These are phyloP conservation scores for Ogataea ramenticola DNA, from an alignment of 805 yeast genomes.

Conservation along the genomic window DNA sequence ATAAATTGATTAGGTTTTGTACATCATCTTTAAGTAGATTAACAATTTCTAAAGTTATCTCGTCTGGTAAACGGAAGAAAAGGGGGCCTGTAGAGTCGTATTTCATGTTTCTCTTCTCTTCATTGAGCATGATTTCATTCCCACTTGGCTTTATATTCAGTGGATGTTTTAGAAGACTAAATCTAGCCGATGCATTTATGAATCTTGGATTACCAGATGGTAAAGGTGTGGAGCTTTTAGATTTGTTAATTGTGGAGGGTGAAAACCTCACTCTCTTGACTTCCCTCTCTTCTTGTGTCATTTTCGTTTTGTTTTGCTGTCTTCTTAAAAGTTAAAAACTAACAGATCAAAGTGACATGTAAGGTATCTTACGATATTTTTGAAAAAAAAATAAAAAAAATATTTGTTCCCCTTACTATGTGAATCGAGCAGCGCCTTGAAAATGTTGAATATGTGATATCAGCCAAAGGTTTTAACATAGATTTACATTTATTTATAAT, in stretches of 20 bases:
- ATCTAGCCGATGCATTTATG: constrained; percentile 14
- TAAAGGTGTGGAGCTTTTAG: not conserved
- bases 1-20: constrained; percentile 40
- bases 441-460: no score
- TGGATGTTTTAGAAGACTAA: constrained; percentile 47
- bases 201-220: constrained; percentile 3
- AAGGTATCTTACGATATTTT: no score
- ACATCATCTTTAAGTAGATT: constrained; percentile 37
- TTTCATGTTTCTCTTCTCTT: constrained; percentile 13
- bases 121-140: constrained; percentile 31
- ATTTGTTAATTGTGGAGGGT: no score
- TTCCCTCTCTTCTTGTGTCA: not conserved
- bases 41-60: constrained; percentile 47
- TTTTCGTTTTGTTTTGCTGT: not conserved
- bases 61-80: constrained; percentile 52
- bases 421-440: no score
- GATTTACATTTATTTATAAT: no score
- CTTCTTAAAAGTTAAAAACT: no score
- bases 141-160: constrained; percentile 73
- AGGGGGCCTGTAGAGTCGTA: constrained; percentile 42
- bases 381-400: no score
- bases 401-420: no score
- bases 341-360: no score
- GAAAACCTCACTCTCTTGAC: not conserved
- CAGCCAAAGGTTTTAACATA: no score